Evolutionary conservation across 2,329 filamentous ascomycete genomes (phyloP), one percentile per base, ranked within the genome.

Genomic region (Fusarium cicatricum): DNA sequence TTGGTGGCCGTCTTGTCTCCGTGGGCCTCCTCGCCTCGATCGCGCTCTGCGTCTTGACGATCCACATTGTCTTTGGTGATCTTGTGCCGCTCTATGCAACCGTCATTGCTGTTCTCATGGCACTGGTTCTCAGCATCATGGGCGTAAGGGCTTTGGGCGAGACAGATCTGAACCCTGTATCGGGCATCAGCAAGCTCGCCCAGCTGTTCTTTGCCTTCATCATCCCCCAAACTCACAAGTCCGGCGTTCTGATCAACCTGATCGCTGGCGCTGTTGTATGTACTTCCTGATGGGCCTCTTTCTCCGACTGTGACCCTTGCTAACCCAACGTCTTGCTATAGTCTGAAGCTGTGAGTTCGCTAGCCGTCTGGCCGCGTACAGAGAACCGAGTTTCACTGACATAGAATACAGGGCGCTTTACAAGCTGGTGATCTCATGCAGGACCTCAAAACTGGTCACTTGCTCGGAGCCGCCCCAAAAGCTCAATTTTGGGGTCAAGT

Each of bases 401-500:
- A 28, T 33, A 40, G 11, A 12, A 5, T 39, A 32, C 33, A 80
- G 75, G 81, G 95, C 5, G 95, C 95, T 4, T 80, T 98, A 5
- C 95, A 99, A 78, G 94, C 95, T 3, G 95, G 95, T 9, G 95
- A 99, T 74, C 85, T 99, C 50, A 91, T 99, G 84, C 95, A 99
- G 72, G 95, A 99, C 72, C 83, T 99, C 26, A 99, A 99, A 74
- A 97, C 95, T 0, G 95, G 95, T 0, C 93, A 99, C 74, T 79
- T 99, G 0, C 83, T 99, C 1, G 93, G 94, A 11, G 95, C 95
- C 1, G 90, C 92, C 4, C 95, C 95, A 0, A 95, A 90, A 66
- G 95, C 95, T 0, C 95, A 99, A 70, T 99, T 99, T 72, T 97
- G 91, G 82, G 95, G 95, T 1, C 95, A 99, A 72, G 85, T 98